phyloP scores from a whole-genome alignment of 2,329 filamentous ascomycete genomes.

The Graphium sp. region DNA sequence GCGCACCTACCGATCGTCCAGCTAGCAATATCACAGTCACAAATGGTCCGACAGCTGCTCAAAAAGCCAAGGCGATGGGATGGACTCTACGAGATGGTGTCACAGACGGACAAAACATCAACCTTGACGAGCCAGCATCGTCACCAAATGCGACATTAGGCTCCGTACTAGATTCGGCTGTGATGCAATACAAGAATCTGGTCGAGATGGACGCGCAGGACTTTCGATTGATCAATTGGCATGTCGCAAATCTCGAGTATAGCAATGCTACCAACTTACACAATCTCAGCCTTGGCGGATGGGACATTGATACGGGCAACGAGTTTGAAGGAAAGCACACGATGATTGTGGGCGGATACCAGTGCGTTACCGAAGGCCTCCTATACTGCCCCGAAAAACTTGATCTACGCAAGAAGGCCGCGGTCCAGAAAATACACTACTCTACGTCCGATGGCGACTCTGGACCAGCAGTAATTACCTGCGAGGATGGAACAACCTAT shows the following conservation, averaged over 20 bases:
- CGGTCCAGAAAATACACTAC: slow-evolving; percentile 55
- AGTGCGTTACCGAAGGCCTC: slow-evolving; percentile 78
- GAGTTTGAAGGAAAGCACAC: slow-evolving; percentile 93
- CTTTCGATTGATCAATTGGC: slow-evolving; percentile 88
- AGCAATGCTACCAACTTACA: slow-evolving; percentile 84
- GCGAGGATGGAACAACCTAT: slow-evolving; percentile 58
- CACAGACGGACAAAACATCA: slow-evolving; percentile 47
- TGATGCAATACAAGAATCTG: slow-evolving; percentile 70
- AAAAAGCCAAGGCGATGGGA: slow-evolving; percentile 65
- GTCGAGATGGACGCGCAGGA: slow-evolving; percentile 75
- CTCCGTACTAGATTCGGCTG: slow-evolving; percentile 81
- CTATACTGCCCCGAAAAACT: slow-evolving; percentile 61
- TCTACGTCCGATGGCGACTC: slow-evolving; percentile 25
- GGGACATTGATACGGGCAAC: slow-evolving; percentile 96
- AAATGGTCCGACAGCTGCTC: slow-evolving; percentile 41
- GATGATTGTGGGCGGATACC: slow-evolving; percentile 86
- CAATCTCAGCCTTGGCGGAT: slow-evolving; percentile 72
- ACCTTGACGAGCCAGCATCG: slow-evolving; percentile 49
- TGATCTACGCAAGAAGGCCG: slow-evolving; percentile 56
- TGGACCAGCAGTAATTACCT: slow-evolving; percentile 46
- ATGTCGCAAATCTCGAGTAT: slow-evolving; percentile 95
- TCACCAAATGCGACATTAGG: slow-evolving; percentile 60
- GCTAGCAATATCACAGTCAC: no score
- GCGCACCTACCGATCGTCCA: no score
- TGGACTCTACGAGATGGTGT: slow-evolving; percentile 58